These are phyloP conservation scores for Sequoiadendron giganteum DNA, from an alignment of 75 land plant genomes.

Conservation along the genomic window DNA sequence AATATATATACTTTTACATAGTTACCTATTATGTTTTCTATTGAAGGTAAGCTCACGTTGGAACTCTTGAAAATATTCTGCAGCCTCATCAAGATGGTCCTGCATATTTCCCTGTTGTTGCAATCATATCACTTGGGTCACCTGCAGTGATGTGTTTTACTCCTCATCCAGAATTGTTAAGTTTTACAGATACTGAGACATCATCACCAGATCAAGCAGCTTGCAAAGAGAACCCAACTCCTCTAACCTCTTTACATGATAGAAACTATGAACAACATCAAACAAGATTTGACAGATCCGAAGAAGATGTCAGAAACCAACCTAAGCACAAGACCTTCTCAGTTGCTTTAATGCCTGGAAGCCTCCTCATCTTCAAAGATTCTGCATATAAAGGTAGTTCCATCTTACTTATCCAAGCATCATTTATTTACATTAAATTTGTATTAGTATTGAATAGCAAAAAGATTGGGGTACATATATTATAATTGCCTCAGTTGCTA, in stretches of 20 bases:
- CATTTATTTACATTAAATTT: constrained; percentile 10
- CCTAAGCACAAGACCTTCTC: constrained; percentile 32
- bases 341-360: constrained; percentile 77
- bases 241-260: background rate
- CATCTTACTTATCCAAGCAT: background rate
- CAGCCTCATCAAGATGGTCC: constrained; percentile 99
- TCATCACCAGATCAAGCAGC: background rate
- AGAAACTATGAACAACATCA: constrained; percentile 1
- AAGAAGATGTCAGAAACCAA: background rate
- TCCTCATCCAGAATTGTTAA: constrained; percentile 61
- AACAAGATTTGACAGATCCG: background rate
- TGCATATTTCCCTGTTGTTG: constrained; percentile 88
- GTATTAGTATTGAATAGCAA: background rate
- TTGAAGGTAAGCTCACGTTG: background rate
- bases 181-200: background rate
- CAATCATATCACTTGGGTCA: constrained; percentile 91
- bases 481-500: background rate
- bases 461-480: background rate
- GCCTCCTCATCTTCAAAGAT: constrained; percentile 90
- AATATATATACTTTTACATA: background rate
- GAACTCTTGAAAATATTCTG: background rate
- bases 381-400: constrained; percentile 71
- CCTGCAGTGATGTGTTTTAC: constrained; percentile 84
- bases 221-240: background rate
- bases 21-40: background rate